Conservation (phyloP, 1,284 basidiomycete species). For the Meripilus lineatus region DNA sequence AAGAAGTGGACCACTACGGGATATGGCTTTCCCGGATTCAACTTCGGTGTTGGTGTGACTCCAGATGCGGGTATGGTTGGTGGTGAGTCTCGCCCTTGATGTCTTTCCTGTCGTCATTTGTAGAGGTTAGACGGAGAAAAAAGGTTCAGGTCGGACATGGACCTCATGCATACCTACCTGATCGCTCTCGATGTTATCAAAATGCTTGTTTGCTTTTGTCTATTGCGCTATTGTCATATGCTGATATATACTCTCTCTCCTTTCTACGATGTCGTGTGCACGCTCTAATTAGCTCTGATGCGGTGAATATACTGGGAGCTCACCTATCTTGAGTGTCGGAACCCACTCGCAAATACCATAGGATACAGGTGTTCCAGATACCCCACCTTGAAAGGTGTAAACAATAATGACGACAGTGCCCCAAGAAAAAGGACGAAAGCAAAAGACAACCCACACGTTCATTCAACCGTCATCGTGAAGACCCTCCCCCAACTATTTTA, state of each 20-base stretch:
- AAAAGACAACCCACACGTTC: not conserved
- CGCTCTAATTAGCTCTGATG: too few species aligned
- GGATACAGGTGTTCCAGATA: too few species aligned
- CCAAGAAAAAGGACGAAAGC: not conserved
- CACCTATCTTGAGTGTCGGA: not conserved
- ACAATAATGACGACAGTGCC: not conserved
- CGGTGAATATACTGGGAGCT: not conserved
- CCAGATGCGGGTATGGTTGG: constrained; percentile 10
- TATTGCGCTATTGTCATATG: not conserved
- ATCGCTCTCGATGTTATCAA: not conserved
- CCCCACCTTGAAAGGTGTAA: not conserved
- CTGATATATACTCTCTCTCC: not conserved
- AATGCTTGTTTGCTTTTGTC: not conserved
- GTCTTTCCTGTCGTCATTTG: not conserved
- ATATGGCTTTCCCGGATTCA: constrained; percentile 13
- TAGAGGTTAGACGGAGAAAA: not conserved
- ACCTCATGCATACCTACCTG: not conserved
- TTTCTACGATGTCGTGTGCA: not conserved
- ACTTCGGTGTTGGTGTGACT: not conserved
- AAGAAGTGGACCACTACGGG: constrained; percentile 3
- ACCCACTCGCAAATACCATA: too few species aligned
- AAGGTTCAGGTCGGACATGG: not conserved
- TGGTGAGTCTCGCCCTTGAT: constrained; percentile 5
- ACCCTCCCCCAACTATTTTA: not conserved
- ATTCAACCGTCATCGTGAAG: not conserved